Evolutionary conservation across 495 filamentous ascomycete genomes (phyloP).

Genomic region (Glonium stellatum): DNA sequence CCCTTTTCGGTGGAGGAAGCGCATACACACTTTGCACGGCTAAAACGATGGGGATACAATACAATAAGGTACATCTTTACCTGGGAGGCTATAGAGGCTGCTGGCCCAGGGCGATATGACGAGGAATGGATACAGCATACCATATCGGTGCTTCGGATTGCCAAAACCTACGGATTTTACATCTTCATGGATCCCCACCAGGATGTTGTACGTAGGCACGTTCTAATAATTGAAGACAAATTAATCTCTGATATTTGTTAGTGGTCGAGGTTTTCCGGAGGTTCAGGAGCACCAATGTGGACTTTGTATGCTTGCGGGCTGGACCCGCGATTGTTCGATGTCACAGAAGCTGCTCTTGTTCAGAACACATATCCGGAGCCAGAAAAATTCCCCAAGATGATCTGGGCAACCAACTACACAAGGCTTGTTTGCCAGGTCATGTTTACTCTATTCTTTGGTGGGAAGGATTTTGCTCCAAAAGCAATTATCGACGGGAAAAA

Average conservation of each 20-base stretch:
- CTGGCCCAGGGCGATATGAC: conserved; percentile 89
- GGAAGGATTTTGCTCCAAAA: conserved; percentile 89
- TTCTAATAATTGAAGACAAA: background rate
- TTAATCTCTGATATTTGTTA: conserved; percentile 28
- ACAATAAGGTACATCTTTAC: conserved; percentile 94
- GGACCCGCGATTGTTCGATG: conserved; percentile 74
- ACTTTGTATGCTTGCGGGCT: conserved; percentile 90
- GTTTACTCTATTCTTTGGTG: conserved; percentile 90
- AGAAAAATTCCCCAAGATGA: conserved; percentile 90
- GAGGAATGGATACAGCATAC: conserved; percentile 91
- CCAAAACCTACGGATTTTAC: conserved; percentile 87
- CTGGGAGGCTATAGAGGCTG: conserved; percentile 97
- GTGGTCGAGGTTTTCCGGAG: conserved; percentile 93
- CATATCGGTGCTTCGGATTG: conserved; percentile 71
- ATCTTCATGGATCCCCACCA: conserved; percentile 98
- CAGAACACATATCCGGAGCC: conserved; percentile 92
- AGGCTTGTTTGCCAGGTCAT: conserved; percentile 82
- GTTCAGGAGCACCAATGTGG: conserved; percentile 96
- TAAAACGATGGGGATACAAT: conserved; percentile 89
- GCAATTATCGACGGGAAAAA: conserved; percentile 91
- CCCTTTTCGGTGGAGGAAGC: conserved; percentile 81
- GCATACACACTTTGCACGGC: conserved; percentile 75
- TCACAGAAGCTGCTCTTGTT: conserved; percentile 86
- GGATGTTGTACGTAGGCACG: conserved; percentile 64
- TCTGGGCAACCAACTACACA: conserved; percentile 96